Evolutionary conservation across 2,329 filamentous ascomycete species (phyloP).

Genomic region (Colletotrichum destructivum): DNA sequence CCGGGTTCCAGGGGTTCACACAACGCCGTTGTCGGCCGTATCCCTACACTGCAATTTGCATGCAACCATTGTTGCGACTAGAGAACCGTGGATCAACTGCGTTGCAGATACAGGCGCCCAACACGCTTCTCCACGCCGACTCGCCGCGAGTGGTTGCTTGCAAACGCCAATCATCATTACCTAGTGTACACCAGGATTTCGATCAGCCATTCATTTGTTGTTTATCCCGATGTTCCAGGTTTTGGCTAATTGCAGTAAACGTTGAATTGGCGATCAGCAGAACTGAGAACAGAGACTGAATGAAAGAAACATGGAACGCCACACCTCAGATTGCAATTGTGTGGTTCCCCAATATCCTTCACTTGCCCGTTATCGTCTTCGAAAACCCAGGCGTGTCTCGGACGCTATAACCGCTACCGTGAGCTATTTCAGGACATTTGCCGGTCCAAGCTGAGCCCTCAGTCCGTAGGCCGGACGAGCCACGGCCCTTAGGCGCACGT

Average conservation of each 20-base stretch:
- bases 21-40: constrained; percentile 33
- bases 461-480: background rate
- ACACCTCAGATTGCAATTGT: background rate
- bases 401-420: constrained; percentile 15
- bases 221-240: background rate
- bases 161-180: too few relatives aligned
- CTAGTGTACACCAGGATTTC: too few relatives aligned
- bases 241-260: background rate
- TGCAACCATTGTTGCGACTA: constrained; percentile 28
- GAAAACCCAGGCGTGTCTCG: constrained; percentile 9
- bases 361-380: background rate
- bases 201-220: background rate
- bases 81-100: constrained; percentile 26
- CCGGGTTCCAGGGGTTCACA: constrained; percentile 18
- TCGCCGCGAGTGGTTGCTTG: background rate
- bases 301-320: background rate
- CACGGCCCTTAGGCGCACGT: background rate
- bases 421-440: constrained; percentile 26
- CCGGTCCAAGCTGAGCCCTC: constrained; percentile 9
- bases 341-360: background rate
- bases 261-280: background rate
- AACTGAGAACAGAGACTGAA: too few relatives aligned
- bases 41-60: constrained; percentile 32
- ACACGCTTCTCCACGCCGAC: constrained; percentile 2
- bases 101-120: constrained; percentile 28